Evolutionary conservation across 2,329 filamentous ascomycete species (phyloP), one percentile per base, ranked within the genome.

Genomic region (Penicillium sp.): DNA sequence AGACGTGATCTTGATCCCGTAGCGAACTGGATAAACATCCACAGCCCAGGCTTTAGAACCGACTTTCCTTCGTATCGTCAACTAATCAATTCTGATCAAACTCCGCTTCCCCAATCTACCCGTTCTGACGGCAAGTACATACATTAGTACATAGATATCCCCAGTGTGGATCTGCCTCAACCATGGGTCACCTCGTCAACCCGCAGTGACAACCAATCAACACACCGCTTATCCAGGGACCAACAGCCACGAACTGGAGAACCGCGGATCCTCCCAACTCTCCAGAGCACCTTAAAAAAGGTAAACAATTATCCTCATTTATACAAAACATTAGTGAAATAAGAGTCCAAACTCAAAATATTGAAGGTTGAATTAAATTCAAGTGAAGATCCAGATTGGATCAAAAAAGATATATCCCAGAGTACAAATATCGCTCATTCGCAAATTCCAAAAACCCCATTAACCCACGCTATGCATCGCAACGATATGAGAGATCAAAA

Each of bases 381-480:
- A 45, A n/a, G 2, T 21, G 16, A 31, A 5, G 1, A 45, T 45
- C 42, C 42, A 31, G 31, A 21, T 29, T 31, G 28, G 39, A 43
- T 31, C 26, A 45, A 33, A 31, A 28, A 44, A 48, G 37, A 29
- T 14, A 31, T 39, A 34, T 23, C 53, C 28, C 29, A 51, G 34
- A 55, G 55, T 55, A 54, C 54, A 37, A 51, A 60, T 56, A 49
- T 60, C 58, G 58, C 60, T 61, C 56, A 55, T 50, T 54, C 31
- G 51, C 45, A 42, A 36, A 50, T 54, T 36, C 48, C 47, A 42
- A 58, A 45, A 21, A 62, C 57, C 52, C 53, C 45, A 46, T 43
- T 60, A 53, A 45, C 61, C 66, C 67, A 70, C 69, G 67, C 69
- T 71, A 71, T 70, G 68, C 69, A 64, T 60, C 40, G 51, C 50